Evolutionary conservation across 2,329 filamentous ascomycete species (phyloP), one percentile per base, ranked within the genome.

Genomic region (Penicillium crustosum): DNA sequence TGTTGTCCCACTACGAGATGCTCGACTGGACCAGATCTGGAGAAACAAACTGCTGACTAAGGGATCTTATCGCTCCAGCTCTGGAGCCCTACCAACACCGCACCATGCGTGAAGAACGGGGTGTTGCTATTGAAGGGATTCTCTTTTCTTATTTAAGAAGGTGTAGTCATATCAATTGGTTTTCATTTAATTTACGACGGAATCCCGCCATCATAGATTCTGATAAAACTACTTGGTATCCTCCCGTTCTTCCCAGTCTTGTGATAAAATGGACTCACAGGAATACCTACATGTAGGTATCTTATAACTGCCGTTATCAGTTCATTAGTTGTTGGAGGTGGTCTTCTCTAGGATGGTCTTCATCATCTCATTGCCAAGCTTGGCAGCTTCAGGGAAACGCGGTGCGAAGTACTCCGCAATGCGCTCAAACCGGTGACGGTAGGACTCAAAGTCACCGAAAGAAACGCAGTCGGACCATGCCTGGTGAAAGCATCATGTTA

Each of bases 281-380:
- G 35, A 39, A 38, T 58, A 42, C 39, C 19, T 12, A 44, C 17
- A 29, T 12, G 9, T 29, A 19, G 25, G 25, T 36, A 57, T 59
- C 33, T 42, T 49, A 57, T 49, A 52, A n/a, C n/a, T n/a, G n/a
- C 25, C 38, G 23, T 33, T 38, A 49, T 15, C 31, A n/a, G 13
- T 29, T 63, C 35, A 66, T 61, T 54, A 27, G 12, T 59, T 55
- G 35, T 58, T 58, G 36, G 55, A 33, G 1, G 68, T 69, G 25
- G 88, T 89, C 74, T 91, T 93, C 77, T 93, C 90, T 66, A 97
- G 77, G 68, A 99, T 94, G 44, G 91, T 94, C 80, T 89, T 92
- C 76, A 99, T 95, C 94, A 99, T 99, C 73, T 93, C 89, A 72
- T 97, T 96, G 3, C 94, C 94, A 38, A 99, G 80, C 67, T 88